Evolutionary conservation across 2,329 filamentous ascomycete species (phyloP).

Genomic region (Tolypocladium guangdongense): DNA sequence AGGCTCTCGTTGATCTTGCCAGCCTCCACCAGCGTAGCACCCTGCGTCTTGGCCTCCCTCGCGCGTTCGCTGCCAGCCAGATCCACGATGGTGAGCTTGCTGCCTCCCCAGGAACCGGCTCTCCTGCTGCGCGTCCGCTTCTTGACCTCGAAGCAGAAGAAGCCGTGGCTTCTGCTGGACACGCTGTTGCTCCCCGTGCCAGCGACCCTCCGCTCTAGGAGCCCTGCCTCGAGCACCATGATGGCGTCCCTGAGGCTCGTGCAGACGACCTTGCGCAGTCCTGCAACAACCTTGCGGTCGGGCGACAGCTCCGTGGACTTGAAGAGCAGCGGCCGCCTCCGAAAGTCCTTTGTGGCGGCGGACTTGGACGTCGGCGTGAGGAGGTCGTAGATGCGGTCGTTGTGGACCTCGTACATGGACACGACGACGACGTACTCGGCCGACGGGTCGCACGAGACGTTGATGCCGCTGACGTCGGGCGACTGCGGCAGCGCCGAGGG

Average conservation of each 20-base stretch:
- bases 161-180: conserved; percentile 86
- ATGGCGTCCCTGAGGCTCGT: conserved; percentile 72
- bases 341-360: conserved; percentile 54
- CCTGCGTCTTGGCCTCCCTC: conserved; percentile 85
- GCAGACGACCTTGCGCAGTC: conserved; percentile 83
- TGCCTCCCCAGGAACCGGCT: conserved; percentile 58
- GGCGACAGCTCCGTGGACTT: conserved; percentile 82
- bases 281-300: conserved; percentile 89
- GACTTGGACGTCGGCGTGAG: conserved; percentile 54
- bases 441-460: conserved; percentile 45
- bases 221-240: conserved; percentile 78
- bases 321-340: conserved; percentile 77
- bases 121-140: conserved; percentile 47
- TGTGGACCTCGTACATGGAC: conserved; percentile 99
- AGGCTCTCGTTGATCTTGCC: conserved; percentile 97
- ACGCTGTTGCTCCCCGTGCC: conserved; percentile 90
- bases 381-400: conserved; percentile 93
- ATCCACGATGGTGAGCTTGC: conserved; percentile 79
- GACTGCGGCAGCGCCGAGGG: conserved; percentile 60
- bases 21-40: conserved; percentile 83
- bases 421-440: conserved; percentile 81
- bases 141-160: conserved; percentile 92
- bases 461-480: conserved; percentile 64
- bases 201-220: conserved; percentile 77
- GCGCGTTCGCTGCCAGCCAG: conserved; percentile 89